Conservation (phyloP, 2,329 filamentous ascomycete species). For the Ceratocystiopsis brevicomis region DNA sequence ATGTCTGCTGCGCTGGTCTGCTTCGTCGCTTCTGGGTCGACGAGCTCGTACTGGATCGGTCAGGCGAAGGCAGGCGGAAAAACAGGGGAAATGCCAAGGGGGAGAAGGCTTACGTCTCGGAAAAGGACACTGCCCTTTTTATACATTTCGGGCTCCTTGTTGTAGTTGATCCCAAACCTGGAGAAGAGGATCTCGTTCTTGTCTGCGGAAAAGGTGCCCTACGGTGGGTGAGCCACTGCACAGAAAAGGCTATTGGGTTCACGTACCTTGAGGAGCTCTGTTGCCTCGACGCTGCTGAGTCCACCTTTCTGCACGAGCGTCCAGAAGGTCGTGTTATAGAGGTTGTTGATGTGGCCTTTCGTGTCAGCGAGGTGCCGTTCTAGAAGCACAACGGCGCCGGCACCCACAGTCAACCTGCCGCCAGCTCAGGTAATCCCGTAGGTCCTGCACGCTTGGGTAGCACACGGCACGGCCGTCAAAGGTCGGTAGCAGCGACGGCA, state of each 20-base stretch:
- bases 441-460: slow-evolving; percentile 65
- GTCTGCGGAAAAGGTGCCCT: slow-evolving; percentile 70
- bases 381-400: no score
- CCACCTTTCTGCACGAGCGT: slow-evolving; percentile 61
- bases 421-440: slow-evolving; percentile 94
- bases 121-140: slow-evolving; percentile 87
- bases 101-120: slow-evolving; percentile 58
- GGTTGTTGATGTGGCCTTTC: slow-evolving; percentile 85
- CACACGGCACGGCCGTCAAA: slow-evolving; percentile 86
- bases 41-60: slow-evolving; percentile 43
- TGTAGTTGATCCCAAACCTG: slow-evolving; percentile 86
- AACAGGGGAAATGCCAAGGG: slow-evolving; percentile 2
- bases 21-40: slow-evolving; percentile 35
- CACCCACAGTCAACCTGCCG: slow-evolving; percentile 73
- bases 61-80: not conserved
- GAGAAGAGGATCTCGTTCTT: slow-evolving; percentile 95
- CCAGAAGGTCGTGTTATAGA: slow-evolving; percentile 98
- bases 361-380: no score
- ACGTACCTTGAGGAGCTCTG: slow-evolving; percentile 54
- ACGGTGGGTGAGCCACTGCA: not conserved
- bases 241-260: not conserved
- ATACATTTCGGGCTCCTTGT: slow-evolving; percentile 82
- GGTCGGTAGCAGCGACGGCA: slow-evolving; percentile 58
- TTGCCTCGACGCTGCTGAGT: slow-evolving; percentile 42
- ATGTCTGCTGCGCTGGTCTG: slow-evolving; percentile 17